Conservation (phyloP, 2,329 filamentous ascomycete species). For the Aspergillus sp. region DNA sequence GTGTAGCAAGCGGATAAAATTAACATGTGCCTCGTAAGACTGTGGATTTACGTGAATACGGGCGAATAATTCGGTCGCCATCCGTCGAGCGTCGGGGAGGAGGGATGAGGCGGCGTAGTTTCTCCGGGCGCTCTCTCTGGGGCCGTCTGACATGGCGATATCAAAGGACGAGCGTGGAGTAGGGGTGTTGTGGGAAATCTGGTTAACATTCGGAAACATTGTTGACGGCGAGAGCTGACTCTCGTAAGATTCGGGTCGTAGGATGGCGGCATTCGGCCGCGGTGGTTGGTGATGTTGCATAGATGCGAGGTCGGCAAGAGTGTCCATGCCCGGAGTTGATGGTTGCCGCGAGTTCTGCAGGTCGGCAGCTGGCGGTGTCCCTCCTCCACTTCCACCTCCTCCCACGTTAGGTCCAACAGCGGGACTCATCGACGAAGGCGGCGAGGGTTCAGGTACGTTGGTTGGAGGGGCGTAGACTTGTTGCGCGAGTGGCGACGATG, state of each 20-base stretch:
- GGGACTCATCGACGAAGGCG: constrained; percentile 35
- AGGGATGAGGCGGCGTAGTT: constrained; percentile 46
- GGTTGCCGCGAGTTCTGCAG: constrained; percentile 39
- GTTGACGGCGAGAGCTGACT: constrained; percentile 45
- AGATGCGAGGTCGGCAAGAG: constrained; percentile 48
- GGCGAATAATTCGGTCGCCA: constrained; percentile 41
- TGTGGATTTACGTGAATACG: constrained; percentile 48
- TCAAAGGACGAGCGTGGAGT: constrained; percentile 46
- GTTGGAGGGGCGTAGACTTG: constrained; percentile 41
- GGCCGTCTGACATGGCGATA: constrained; percentile 45
- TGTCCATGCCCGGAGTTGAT: constrained; percentile 50
- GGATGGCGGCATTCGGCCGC: constrained; percentile 38
- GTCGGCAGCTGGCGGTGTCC: constrained; percentile 36
- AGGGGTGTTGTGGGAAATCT: constrained; percentile 37
- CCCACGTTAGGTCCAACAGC: constrained; percentile 25
- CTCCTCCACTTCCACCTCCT: constrained; percentile 33
- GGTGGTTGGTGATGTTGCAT: constrained; percentile 49
- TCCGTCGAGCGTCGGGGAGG: constrained; percentile 39
- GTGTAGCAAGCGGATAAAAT: constrained; percentile 49
- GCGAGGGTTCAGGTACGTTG: constrained; percentile 37
- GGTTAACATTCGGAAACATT: constrained; percentile 40
- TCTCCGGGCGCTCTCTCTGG: constrained; percentile 38
- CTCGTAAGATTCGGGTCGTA: constrained; percentile 43
- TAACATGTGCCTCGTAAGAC: constrained; percentile 47
- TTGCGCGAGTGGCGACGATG: constrained; percentile 44